These are phyloP conservation scores for Iris pallida DNA, from an alignment of 116 monocot species.

Conservation along the genomic window DNA sequence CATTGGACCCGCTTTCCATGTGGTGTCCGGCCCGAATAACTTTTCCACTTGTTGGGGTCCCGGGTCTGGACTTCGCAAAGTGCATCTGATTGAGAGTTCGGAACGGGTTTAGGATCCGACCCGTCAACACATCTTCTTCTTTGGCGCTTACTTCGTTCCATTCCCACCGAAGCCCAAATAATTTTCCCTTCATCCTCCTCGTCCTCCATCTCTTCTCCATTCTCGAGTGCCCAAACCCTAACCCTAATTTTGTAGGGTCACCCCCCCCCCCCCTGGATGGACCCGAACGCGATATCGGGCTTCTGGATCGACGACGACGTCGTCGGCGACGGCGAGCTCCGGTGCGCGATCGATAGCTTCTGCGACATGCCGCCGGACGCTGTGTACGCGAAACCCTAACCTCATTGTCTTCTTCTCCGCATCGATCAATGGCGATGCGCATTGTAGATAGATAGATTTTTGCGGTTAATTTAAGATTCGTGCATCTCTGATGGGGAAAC, in stretches of 20 bases:
- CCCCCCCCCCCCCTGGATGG: slow-evolving; percentile 10
- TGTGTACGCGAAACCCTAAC: slow-evolving; percentile 15
- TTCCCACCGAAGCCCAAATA: too few relatives aligned
- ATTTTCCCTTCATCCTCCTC: too few relatives aligned
- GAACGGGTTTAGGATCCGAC: too few relatives aligned
- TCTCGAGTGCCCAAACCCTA: background rate
- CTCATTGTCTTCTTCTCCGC: background rate
- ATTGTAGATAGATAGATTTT: background rate
- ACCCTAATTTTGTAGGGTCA: background rate
- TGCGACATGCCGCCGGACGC: slow-evolving; percentile 16
- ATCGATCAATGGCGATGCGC: too few relatives aligned
- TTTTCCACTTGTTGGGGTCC: too few relatives aligned
- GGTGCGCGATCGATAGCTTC: slow-evolving; percentile 39
- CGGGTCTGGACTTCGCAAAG: too few relatives aligned
- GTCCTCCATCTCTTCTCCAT: background rate
- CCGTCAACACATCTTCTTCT: too few relatives aligned
- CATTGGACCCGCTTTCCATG: too few relatives aligned
- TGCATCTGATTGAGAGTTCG: too few relatives aligned
- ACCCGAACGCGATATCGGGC: slow-evolving; percentile 23
- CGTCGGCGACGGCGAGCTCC: slow-evolving; percentile 41
- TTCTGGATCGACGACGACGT: slow-evolving; percentile 41
- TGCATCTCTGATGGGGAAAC: background rate
- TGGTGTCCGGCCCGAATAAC: too few relatives aligned
- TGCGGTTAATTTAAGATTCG: background rate
- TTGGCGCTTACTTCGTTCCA: too few relatives aligned